Conservation (phyloP, 2,329 filamentous ascomycete species). For the Trichoderma oligosporum region DNA sequence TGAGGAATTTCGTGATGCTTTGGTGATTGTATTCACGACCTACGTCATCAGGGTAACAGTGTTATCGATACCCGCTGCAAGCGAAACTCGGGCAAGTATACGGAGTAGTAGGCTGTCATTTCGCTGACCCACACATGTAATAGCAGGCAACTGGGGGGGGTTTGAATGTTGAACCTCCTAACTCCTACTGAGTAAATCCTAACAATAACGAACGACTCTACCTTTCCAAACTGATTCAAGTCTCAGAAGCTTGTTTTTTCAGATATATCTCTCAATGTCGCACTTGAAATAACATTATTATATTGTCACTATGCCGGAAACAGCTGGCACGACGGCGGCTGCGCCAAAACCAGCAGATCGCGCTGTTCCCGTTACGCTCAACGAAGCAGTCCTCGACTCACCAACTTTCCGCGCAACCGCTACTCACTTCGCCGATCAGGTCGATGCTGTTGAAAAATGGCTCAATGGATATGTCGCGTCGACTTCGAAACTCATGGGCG, state of each 20-base stretch:
- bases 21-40: background rate
- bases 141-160: slow-evolving; percentile 1
- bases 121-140: slow-evolving; percentile 11
- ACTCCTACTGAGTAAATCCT: slow-evolving; percentile 1
- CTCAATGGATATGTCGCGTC: slow-evolving; percentile 61
- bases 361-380: slow-evolving; percentile 72
- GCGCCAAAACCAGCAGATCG: slow-evolving; percentile 30
- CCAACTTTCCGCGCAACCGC: slow-evolving; percentile 89
- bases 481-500: slow-evolving; percentile 54
- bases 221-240: background rate
- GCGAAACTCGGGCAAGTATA: background rate
- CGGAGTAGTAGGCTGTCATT: slow-evolving; percentile 5
- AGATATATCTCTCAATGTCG: background rate
- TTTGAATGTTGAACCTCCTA: slow-evolving; percentile 2
- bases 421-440: slow-evolving; percentile 83
- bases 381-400: slow-evolving; percentile 94
- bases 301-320: slow-evolving; percentile 18
- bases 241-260: background rate
- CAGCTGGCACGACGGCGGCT: slow-evolving; percentile 19
- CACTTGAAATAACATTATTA: background rate
- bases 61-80: slow-evolving; percentile 12
- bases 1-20: background rate
- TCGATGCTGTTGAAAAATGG: slow-evolving; percentile 90
- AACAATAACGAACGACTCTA: background rate
- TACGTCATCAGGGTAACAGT: slow-evolving; percentile 15